Percentiles rank a stretch among this genome's conserved stretches.
These are phyloP conservation scores for Xylaria sp. DNA, from an alignment of 2,329 filamentous ascomycete species.

Conservation along the genomic window DNA sequence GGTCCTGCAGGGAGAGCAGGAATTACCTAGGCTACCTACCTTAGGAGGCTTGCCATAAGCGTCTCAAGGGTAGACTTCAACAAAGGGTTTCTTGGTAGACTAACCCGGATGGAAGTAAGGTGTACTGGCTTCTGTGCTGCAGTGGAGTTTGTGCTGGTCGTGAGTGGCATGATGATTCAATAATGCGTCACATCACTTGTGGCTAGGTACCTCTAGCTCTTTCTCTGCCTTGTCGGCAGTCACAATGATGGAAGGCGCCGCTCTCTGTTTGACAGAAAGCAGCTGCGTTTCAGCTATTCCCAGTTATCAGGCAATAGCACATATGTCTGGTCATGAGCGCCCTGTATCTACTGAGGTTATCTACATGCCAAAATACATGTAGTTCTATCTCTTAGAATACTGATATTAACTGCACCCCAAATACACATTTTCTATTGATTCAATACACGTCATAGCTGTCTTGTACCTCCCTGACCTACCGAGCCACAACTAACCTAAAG, in stretches of 20 bases:
- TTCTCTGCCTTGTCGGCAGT: slow-evolving; percentile 27
- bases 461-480: background rate
- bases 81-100: slow-evolving; percentile 9
- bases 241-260: slow-evolving; percentile 27
- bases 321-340: background rate
- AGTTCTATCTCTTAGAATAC: background rate
- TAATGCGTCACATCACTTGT: slow-evolving; percentile 51
- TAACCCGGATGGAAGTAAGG: background rate
- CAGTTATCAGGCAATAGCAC: slow-evolving; percentile 27
- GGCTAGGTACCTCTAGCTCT: slow-evolving; percentile 14
- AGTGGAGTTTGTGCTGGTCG: slow-evolving; percentile 32
- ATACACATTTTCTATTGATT: background rate
- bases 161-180: slow-evolving; percentile 40
- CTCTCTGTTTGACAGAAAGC: slow-evolving; percentile 1
- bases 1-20: slow-evolving; percentile 14
- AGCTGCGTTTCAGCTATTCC: slow-evolving; percentile 11
- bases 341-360: background rate
- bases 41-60: background rate
- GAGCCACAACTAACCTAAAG: background rate
- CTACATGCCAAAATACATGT: background rate
- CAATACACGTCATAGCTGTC: background rate
- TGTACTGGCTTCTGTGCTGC: slow-evolving; percentile 9
- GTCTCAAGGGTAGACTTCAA: background rate
- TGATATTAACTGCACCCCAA: background rate
- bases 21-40: background rate